These are phyloP conservation scores for Aspergillus ochraceus DNA, from an alignment of 2,329 filamentous ascomycete genomes.

Conservation along the genomic window DNA sequence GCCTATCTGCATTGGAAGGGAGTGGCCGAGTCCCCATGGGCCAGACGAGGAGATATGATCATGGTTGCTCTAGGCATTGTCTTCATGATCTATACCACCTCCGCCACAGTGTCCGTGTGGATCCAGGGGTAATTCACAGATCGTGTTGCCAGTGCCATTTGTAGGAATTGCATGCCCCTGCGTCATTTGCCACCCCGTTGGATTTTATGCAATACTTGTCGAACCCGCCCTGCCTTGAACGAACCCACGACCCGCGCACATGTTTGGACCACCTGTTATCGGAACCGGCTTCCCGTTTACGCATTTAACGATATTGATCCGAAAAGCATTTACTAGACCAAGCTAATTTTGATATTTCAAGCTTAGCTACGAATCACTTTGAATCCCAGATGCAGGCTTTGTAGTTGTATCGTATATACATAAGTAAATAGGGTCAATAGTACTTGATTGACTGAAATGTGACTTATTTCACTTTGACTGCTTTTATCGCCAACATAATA, in stretches of 20 bases:
- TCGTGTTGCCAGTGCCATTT: background rate
- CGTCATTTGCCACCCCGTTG: background rate
- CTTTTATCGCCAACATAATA: no score
- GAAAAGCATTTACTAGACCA: no score
- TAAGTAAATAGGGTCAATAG: no score
- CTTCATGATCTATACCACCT: slow-evolving; percentile 71
- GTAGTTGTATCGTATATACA: no score
- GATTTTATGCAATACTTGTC: background rate
- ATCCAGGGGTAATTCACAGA: slow-evolving; percentile 3
- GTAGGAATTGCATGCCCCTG: background rate
- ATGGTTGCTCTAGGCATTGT: slow-evolving; percentile 64
- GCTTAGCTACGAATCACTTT: no score
- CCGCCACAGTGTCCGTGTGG: slow-evolving; percentile 54
- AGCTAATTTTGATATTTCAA: no score
- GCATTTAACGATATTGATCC: no score
- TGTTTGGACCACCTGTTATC: no score
- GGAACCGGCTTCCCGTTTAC: no score
- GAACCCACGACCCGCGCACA: background rate
- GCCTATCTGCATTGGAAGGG: slow-evolving; percentile 71
- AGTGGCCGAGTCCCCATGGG: slow-evolving; percentile 57
- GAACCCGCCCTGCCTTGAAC: background rate
- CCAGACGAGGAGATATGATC: slow-evolving; percentile 59
- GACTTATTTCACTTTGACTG: no score
- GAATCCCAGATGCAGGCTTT: no score
- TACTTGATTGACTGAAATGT: no score